A percentile compares a stretch with the other conserved stretches of the same genome.
phyloP scores from a whole-genome alignment of 1,284 basidiomycete genomes.

The Ganoderma boninense region DNA sequence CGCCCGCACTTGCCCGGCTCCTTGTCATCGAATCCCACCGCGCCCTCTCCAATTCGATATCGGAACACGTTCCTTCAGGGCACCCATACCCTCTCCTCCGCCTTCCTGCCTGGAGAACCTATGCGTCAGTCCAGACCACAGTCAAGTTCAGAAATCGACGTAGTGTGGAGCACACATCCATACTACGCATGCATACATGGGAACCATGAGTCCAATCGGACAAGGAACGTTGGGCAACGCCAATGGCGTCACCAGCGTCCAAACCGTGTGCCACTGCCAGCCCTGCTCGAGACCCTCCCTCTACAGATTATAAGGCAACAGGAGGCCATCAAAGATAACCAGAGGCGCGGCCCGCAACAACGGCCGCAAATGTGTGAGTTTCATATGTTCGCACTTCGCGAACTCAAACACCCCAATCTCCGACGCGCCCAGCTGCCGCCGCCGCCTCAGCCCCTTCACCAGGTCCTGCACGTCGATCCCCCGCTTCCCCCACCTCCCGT shows the following conservation, averaged over 20 bases:
- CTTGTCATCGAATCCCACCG: background rate
- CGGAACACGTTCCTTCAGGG: background rate
- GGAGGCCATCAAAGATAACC: background rate
- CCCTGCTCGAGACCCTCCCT: background rate
- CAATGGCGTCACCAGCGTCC: background rate
- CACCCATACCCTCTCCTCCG: background rate
- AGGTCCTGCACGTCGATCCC: constrained; percentile 17
- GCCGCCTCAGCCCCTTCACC: constrained; percentile 6
- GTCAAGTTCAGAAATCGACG: background rate
- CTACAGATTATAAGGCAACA: background rate
- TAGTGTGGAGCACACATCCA: background rate
- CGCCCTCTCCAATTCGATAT: background rate
- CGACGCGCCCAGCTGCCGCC: constrained; percentile 9
- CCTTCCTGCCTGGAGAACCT: background rate
- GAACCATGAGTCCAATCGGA: background rate
- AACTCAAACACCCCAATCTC: constrained; percentile 15
- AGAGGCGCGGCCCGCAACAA: constrained; percentile 5
- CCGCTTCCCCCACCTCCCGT: background rate
- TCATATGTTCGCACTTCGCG: constrained; percentile 7
- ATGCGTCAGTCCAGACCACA: background rate
- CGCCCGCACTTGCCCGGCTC: background rate
- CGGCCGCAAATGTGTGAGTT: constrained; percentile 15
- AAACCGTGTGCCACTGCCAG: background rate
- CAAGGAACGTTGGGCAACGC: background rate
- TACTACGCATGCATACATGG: background rate